Evolutionary conservation across 2,329 filamentous ascomycete species (phyloP), one percentile per base, ranked within the genome.

Genomic region (Botrytis pseudocinerea): DNA sequence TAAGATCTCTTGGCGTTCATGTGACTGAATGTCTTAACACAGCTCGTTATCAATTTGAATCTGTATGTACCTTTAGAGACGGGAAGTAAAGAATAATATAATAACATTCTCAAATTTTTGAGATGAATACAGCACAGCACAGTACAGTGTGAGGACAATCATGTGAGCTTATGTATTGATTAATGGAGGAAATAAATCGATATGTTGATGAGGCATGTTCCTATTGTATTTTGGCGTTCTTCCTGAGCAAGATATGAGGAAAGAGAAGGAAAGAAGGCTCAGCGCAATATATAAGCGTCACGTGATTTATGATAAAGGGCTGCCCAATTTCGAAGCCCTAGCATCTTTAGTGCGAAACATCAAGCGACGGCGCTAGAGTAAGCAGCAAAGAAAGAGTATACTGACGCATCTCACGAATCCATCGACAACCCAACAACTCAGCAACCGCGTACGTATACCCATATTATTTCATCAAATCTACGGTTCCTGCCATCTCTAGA

Each of bases 401-500:
- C 48, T 42, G 63, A 60, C 46, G 35, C 44, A 48, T 28, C 46
- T 38, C 20, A 68, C 51, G 40, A 46, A 51, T 38, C 35, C 20
- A 68, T 68, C 70, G 62, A 72, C 70, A 72, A 72, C 62, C 61
- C 62, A 71, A 57, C 35, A 68, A 72, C 22, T 60, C 48, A 72
- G 70, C 70, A 66, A 72, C 62, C 62, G n/a, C 44, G 70, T 72
- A 72, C 28, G 70, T 72, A 72, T 59, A n/a, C 59, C 69, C 59
- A 63, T 40, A 57, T n/a, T 63, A 70, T 63, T 38, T 42, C 38
- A 68, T 66, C 48, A 60, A 66, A 68, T 28, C 48, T 28, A 59
- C 46, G 38, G 22, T 35, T 57, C 10, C 44, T 9, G 22, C 16
- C 46, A 35, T 51, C 28, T 59, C 16, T 28, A n/a, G 51, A 60